Base-by-base conservation (phyloP, 108 stramenopile species). In the Fistulifera pelliculosa region DNA sequence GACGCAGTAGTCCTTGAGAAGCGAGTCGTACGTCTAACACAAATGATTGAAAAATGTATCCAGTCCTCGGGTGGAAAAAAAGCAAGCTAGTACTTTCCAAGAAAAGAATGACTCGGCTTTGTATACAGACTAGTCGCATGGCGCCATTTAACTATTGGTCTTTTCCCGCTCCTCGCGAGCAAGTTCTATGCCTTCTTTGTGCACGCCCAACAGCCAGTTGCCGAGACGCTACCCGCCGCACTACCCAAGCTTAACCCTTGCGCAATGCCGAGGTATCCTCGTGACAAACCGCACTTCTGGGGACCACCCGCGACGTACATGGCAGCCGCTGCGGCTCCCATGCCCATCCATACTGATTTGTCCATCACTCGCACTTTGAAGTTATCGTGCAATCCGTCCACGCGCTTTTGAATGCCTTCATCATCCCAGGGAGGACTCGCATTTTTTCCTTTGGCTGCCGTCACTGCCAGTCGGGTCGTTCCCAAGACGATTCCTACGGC, bases 331-430 rank as follows among this genome's bases (percentile, higher is more conserved):
- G 65, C 65, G 1, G 60, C 27, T 12, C 52, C 64, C n/a, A 69
- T 52, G 13, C 73, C 73, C 8, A 41, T 18, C 73, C 73, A 74
- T 0, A 51, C 50, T 27, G 49, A 41, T 35, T 61, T n/a, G 57
- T 74, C 73, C 57, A 69, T 44, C 25, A 55, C 64, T 12, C 73
- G 67, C 10, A 74, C 59, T 13, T 49, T 64, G 16, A 63, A 69
- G 44, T 74, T 74, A 52, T 74, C 42, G 1, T 54, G 56, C 12
- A 74, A 15, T 3, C 73, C 68, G 57, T 69, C 49, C n/a, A 69
- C 64, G 16, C 73, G 52, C 40, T 48, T 23, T 49, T 74, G 59
- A n/a, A 74, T 66, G 14, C 73, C 73, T 12, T 65, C 68, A 2
- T 74, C 54, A 43, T 58, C 54, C 67, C 62, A 69, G 1, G 67